These are phyloP conservation scores for Gynostemma pentaphyllum DNA, from an alignment of 306 rosid species.

Conservation along the genomic window DNA sequence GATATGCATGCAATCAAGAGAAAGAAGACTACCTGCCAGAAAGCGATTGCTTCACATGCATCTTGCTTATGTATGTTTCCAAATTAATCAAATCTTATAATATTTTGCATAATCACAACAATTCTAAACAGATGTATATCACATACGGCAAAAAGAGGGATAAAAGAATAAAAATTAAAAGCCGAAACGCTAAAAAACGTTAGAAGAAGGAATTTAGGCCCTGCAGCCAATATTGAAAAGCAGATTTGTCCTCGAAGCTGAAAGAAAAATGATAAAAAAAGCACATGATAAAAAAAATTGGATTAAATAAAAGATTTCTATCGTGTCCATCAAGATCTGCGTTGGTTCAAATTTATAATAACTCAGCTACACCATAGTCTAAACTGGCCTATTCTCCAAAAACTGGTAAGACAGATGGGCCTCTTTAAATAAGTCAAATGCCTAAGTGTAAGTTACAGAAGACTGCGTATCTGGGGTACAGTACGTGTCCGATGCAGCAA, in stretches of 20 bases:
- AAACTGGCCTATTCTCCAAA: slow-evolving; percentile 1
- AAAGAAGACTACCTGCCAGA: not conserved
- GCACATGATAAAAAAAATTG: not conserved
- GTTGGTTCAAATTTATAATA: not conserved
- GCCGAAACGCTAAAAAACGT: not conserved
- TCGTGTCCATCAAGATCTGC: not conserved
- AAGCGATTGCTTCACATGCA: not conserved
- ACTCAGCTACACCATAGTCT: slow-evolving; percentile 2
- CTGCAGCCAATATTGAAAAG: not conserved
- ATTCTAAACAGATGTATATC: not conserved
- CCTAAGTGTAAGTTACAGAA: slow-evolving; percentile 2
- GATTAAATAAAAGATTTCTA: not conserved
- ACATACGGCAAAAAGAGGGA: not conserved
- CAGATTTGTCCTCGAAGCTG: not conserved
- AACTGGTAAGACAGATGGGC: not conserved
- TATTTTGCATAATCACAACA: not conserved
- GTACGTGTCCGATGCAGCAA: not conserved
- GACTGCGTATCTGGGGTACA: slow-evolving; percentile 6
- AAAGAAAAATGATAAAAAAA: not conserved
- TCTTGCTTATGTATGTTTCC: not conserved
- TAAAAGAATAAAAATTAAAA: not conserved
- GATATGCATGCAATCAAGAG: not conserved
- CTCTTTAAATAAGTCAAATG: not conserved
- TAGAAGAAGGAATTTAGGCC: not conserved
- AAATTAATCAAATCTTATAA: not conserved